These are phyloP conservation scores for Talaromyces trachyspermus DNA, from an alignment of 495 filamentous ascomycete genomes.

Conservation along the genomic window DNA sequence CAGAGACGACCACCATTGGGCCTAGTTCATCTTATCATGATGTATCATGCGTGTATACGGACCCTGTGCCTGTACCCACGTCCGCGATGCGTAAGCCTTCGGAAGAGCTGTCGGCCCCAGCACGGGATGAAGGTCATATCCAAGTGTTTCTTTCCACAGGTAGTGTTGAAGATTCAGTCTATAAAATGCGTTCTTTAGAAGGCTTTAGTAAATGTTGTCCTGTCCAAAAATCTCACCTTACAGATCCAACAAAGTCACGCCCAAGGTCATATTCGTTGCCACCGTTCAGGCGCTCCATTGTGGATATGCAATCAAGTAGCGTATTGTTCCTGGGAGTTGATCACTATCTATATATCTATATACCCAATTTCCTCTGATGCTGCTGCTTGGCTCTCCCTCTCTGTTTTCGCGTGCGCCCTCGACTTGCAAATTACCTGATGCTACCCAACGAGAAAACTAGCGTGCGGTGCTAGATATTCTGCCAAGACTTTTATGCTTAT, in stretches of 20 bases:
- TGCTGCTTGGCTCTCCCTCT: too few relatives aligned
- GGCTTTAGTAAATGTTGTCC: too few relatives aligned
- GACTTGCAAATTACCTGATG: too few relatives aligned
- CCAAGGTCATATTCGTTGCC: not conserved
- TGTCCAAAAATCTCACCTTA: too few relatives aligned
- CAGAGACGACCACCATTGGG: constrained; percentile 9
- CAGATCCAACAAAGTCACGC: not conserved
- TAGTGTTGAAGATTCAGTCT: constrained; percentile 19
- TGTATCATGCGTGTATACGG: constrained; percentile 18
- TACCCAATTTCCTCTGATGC: too few relatives aligned
- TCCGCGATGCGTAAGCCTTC: constrained; percentile 12
- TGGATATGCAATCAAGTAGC: too few relatives aligned
- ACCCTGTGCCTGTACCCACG: constrained; percentile 15
- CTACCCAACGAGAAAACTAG: too few relatives aligned
- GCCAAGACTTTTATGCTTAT: too few relatives aligned
- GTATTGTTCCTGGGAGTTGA: too few relatives aligned
- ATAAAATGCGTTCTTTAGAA: not conserved
- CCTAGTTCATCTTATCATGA: constrained; percentile 20
- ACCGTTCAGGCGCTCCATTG: not conserved
- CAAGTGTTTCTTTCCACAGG: constrained; percentile 17
- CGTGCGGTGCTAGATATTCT: too few relatives aligned
- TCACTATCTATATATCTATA: too few relatives aligned
- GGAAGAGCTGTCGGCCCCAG: not conserved
- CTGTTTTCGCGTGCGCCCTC: too few relatives aligned
- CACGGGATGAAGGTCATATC: constrained; percentile 16